Percentiles rank a stretch among this genome's conserved stretches.
phyloP scores from a whole-genome alignment of 192 early-diverging fungal species.

The Chytriomyces confervae region DNA sequence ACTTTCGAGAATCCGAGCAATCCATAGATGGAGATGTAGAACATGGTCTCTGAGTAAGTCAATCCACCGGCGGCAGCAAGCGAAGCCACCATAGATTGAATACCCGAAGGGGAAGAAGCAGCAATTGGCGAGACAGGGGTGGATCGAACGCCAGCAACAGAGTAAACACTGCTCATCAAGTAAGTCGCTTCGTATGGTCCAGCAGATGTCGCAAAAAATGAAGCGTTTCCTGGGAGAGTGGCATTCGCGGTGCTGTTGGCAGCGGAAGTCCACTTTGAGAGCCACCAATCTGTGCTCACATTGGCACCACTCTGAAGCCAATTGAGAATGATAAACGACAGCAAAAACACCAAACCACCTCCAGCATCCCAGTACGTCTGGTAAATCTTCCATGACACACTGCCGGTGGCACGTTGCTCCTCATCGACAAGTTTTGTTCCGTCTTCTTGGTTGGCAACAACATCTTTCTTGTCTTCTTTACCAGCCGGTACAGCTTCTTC shows the following conservation, averaged over 20 bases:
- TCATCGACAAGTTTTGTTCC: slow-evolving; percentile 52
- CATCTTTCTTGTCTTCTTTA: slow-evolving; percentile 20
- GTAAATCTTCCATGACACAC: slow-evolving; percentile 48
- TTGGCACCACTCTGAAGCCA: slow-evolving; percentile 24
- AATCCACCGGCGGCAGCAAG: slow-evolving; percentile 3
- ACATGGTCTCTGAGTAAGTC: slow-evolving; percentile 24
- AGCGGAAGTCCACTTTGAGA: slow-evolving; percentile 42
- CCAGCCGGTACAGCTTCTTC: neutral
- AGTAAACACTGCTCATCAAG: neutral
- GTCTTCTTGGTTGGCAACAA: slow-evolving; percentile 20
- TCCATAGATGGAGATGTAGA: slow-evolving; percentile 19
- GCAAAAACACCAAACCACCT: slow-evolving; percentile 47
- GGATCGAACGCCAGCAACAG: neutral
- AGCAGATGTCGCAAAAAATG: neutral
- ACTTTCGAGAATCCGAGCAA: slow-evolving; percentile 19
- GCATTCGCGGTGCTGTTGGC: slow-evolving; percentile 2
- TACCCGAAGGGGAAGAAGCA: neutral
- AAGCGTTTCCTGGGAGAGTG: neutral
- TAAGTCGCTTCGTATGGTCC: slow-evolving; percentile 1
- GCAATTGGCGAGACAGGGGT: neutral
- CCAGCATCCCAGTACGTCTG: slow-evolving; percentile 43
- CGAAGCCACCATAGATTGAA: neutral
- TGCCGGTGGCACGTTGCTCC: slow-evolving; percentile 46
- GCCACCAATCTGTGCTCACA: slow-evolving; percentile 48
- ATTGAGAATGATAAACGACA: slow-evolving; percentile 23